phyloP scores from a whole-genome alignment of 257 asterid genomes.

The Scutellaria minor region DNA sequence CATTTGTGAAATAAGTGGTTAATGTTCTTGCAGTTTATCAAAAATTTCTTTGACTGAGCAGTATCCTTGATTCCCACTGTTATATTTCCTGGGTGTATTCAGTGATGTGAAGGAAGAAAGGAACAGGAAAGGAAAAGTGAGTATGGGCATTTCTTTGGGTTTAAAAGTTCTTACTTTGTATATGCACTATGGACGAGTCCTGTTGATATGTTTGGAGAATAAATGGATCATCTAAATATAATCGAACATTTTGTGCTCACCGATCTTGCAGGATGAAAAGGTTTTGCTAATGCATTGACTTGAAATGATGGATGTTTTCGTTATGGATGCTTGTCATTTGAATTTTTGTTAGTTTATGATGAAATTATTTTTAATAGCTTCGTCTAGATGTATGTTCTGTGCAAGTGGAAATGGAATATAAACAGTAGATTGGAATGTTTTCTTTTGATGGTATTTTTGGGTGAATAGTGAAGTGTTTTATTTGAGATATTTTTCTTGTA shows the following conservation, averaged over 20 bases:
- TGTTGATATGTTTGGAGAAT: constrained; percentile 11
- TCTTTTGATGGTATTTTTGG: constrained; percentile 10
- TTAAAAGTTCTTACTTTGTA: not conserved
- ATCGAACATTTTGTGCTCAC: not conserved
- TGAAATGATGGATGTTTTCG: not conserved
- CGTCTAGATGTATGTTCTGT: not conserved
- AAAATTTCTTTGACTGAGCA: not conserved
- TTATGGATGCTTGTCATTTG: not conserved
- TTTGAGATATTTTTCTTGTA: not conserved
- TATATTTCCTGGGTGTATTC: not conserved
- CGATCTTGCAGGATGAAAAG: not conserved
- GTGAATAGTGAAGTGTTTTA: not conserved
- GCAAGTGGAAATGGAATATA: not conserved
- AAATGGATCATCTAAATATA: not conserved
- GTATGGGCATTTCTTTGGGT: not conserved
- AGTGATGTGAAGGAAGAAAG: not conserved
- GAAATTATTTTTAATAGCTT: not conserved
- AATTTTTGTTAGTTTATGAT: not conserved
- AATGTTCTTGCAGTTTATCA: not conserved
- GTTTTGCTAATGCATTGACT: not conserved
- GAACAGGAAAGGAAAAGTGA: not conserved
- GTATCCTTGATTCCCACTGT: not conserved
- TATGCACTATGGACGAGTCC: not conserved
- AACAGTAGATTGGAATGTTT: not conserved
- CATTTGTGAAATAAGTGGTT: not conserved